Base-by-base conservation (phyloP, 2,329 filamentous ascomycete genomes). In the Pyrenophora seminiperda region DNA sequence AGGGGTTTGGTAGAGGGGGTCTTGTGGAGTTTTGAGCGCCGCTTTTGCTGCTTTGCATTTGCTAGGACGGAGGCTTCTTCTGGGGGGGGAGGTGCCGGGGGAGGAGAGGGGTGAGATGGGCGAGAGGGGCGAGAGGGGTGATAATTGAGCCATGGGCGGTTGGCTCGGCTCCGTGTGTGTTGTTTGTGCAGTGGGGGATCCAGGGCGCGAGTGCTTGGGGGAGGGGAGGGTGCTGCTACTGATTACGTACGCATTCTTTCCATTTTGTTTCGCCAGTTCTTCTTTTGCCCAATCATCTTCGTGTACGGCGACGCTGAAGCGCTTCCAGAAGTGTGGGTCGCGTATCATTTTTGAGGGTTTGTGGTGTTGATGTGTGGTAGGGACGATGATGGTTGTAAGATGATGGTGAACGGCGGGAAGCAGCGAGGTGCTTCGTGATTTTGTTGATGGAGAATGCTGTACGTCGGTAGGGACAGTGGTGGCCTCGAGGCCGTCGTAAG, bases 311-410 rank as follows among this genome's bases (percentile, higher is more conserved):
- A 75, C 68, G 51, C 79, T 82, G 73, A 85, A 85, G 60, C 82
- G 79, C 47, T 78, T 77, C 83, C 82, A 85, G 72, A 85, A 85
- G 40, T 75, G 76, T 18, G 82, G 82, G 62, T 85, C 83, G 54
- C 77, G 78, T 50, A 81, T 75, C 79, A 81, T 81, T 41, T 38
- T 65, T 40, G 27, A 30, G 27, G 10, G 31, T 20, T 19, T 27
- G 33, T 49, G 17, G 38, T 18, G 20, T 46, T 33, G 27, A 19
- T n/a, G 20, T 14, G 20, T 33, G 31, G 20, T 40, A 17, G n/a
- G 20, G 14, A 24, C 22, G 34, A 5, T 34, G 45, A 10, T 39
- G 37, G 15, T 32, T 36, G 38, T n/a, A 29, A 17, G 36, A 24
- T 39, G 22, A 43, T 30, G 24, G 17, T 13, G 29, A 24, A 11